phyloP scores from a whole-genome alignment of 176 grass and related monocot species.

The Pharus latifolius region DNA sequence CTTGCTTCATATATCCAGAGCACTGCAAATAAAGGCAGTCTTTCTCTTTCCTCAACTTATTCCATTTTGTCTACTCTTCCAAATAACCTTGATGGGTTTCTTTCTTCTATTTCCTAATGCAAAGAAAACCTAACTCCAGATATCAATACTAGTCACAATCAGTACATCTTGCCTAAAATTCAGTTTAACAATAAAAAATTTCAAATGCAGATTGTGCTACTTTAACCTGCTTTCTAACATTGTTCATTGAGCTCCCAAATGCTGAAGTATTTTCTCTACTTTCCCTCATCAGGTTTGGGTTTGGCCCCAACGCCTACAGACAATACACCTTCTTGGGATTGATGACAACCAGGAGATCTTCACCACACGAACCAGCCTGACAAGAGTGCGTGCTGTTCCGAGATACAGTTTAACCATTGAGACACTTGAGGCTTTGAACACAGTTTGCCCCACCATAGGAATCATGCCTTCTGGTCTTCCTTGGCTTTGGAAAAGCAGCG shows the following conservation, averaged over 20 bases:
- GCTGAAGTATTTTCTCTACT: background rate
- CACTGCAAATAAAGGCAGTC: conserved; percentile 53
- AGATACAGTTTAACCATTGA: conserved; percentile 59
- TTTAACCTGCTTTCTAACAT: background rate
- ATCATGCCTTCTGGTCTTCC: conserved; percentile 71
- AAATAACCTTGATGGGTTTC: background rate
- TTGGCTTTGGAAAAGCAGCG: conserved; percentile 31
- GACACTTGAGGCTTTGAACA: conserved; percentile 76
- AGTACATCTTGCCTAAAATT: conserved; percentile 4
- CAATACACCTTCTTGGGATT: conserved; percentile 68
- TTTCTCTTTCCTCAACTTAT: background rate
- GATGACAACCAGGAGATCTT: conserved; percentile 51
- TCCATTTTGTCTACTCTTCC: background rate
- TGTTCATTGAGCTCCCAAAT: background rate
- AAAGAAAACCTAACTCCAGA: background rate
- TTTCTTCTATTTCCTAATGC: background rate
- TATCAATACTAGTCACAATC: background rate
- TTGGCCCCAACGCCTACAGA: conserved; percentile 76
- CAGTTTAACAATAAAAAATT: background rate
- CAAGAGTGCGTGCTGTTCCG: conserved; percentile 65
- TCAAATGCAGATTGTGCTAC: background rate
- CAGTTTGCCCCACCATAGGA: conserved; percentile 55
- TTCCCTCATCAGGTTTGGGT: conserved; percentile 62
- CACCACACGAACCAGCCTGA: conserved; percentile 64
- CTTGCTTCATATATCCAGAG: conserved; percentile 65